These are phyloP conservation scores for Rauvolfia tetraphylla DNA, from an alignment of 257 asterid species.

Conservation along the genomic window DNA sequence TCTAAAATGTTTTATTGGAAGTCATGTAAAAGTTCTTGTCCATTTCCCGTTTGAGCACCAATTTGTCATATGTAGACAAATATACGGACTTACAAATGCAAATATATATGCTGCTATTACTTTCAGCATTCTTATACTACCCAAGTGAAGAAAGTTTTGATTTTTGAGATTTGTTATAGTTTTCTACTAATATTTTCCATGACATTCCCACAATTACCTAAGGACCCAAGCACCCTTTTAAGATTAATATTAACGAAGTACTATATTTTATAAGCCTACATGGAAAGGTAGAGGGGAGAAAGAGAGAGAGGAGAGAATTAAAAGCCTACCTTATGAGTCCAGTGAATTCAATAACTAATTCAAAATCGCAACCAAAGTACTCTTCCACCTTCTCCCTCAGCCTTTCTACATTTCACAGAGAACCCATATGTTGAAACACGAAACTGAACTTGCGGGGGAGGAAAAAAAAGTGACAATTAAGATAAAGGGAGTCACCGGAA, in stretches of 20 bases:
- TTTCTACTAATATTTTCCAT: not conserved
- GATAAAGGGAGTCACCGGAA: not conserved
- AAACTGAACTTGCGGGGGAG: constrained; percentile 3
- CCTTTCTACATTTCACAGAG: constrained; percentile 43
- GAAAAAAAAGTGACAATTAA: not conserved
- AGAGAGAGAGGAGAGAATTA: too few relatives aligned
- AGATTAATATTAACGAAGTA: not conserved
- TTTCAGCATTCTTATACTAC: not conserved
- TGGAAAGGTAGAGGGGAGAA: too few relatives aligned
- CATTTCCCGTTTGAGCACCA: not conserved
- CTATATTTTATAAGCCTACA: not conserved
- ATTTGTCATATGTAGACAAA: not conserved
- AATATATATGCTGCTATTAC: not conserved
- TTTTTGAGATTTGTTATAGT: not conserved
- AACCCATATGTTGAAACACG: constrained; percentile 1
- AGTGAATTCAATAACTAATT: constrained; percentile 84
- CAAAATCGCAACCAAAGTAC: constrained; percentile 69
- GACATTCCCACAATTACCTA: not conserved
- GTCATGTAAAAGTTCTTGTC: not conserved
- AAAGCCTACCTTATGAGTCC: constrained; percentile 68
- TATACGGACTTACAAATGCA: not conserved
- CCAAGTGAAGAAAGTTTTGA: not conserved
- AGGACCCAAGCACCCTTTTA: not conserved
- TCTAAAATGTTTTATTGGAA: not conserved
- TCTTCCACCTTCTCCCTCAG: constrained; percentile 83